Conservation (phyloP, 148 eudicot genomes). For the Limonium bicolor region DNA sequence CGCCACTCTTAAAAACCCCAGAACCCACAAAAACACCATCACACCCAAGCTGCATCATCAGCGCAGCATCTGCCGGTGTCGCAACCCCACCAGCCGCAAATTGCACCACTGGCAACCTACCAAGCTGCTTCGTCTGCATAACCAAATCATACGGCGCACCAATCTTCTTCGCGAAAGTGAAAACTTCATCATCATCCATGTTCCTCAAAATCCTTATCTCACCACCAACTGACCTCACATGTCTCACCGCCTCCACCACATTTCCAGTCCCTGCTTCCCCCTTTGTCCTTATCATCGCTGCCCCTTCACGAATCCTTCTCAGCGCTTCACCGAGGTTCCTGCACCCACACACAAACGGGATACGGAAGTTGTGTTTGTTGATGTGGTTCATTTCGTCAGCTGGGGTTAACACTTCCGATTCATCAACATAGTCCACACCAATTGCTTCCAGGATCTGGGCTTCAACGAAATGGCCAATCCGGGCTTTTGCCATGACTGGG, state of each 20-base stretch:
- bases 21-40: slow-evolving; percentile 86
- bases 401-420: slow-evolving; percentile 63
- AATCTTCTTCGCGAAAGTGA: slow-evolving; percentile 53
- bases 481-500: slow-evolving; percentile 92
- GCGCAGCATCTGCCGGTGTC: slow-evolving; percentile 85
- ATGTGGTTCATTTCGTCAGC: slow-evolving; percentile 87
- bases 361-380: slow-evolving; percentile 77
- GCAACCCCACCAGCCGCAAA: slow-evolving; percentile 92
- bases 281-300: slow-evolving; percentile 92
- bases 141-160: slow-evolving; percentile 69
- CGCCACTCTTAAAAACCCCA: slow-evolving; percentile 70
- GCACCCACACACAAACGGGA: slow-evolving; percentile 90
- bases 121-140: slow-evolving; percentile 82
- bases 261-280: slow-evolving; percentile 95
- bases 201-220: slow-evolving; percentile 50
- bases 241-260: slow-evolving; percentile 60
- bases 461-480: slow-evolving; percentile 91
- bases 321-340: slow-evolving; percentile 83
- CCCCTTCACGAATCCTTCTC: slow-evolving; percentile 72
- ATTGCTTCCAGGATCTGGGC: slow-evolving; percentile 81
- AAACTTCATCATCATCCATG: slow-evolving; percentile 91
- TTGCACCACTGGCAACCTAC: slow-evolving; percentile 84
- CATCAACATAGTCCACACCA: slow-evolving; percentile 82
- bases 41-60: slow-evolving; percentile 93
- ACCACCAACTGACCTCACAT: slow-evolving; percentile 70